These are phyloP conservation scores for Aspergillus niger DNA, from an alignment of 2,329 filamentous ascomycete genomes.

Conservation along the genomic window DNA sequence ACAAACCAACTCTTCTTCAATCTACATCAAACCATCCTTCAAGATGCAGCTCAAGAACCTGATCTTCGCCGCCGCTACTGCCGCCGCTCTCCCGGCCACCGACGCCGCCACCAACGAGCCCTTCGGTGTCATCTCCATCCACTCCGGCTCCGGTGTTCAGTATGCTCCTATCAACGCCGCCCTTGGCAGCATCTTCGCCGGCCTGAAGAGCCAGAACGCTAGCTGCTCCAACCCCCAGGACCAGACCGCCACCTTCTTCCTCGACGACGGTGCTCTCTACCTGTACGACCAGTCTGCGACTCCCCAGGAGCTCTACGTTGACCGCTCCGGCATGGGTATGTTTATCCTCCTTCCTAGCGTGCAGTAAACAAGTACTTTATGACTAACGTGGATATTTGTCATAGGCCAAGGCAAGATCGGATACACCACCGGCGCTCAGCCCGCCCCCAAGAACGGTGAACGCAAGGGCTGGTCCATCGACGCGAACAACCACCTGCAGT, in stretches of 20 bases:
- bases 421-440: conserved; percentile 53
- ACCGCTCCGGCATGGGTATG: conserved; percentile 62
- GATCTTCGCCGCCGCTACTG: conserved; percentile 32
- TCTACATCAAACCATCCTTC: conserved; percentile 2
- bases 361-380: too few relatives aligned
- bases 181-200: conserved; percentile 48
- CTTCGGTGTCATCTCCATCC: conserved; percentile 56
- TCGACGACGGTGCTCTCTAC: conserved; percentile 51
- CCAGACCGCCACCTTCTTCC: conserved; percentile 54
- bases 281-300: conserved; percentile 51
- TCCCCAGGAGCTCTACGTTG: conserved; percentile 55
- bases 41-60: conserved; percentile 35
- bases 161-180: conserved; percentile 50
- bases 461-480: conserved; percentile 52
- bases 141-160: conserved; percentile 54
- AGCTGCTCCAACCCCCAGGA: conserved; percentile 46
- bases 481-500: conserved; percentile 49
- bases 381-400: too few relatives aligned
- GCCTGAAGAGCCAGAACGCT: conserved; percentile 50
- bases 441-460: conserved; percentile 41
- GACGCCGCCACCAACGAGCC: conserved; percentile 25
- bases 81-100: conserved; percentile 25
- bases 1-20: neutral
- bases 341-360: neutral
- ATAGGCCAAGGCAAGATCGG: conserved; percentile 56